Conservation (phyloP, 495 filamentous ascomycete genomes). For the Oleoguttula mirabilis region DNA sequence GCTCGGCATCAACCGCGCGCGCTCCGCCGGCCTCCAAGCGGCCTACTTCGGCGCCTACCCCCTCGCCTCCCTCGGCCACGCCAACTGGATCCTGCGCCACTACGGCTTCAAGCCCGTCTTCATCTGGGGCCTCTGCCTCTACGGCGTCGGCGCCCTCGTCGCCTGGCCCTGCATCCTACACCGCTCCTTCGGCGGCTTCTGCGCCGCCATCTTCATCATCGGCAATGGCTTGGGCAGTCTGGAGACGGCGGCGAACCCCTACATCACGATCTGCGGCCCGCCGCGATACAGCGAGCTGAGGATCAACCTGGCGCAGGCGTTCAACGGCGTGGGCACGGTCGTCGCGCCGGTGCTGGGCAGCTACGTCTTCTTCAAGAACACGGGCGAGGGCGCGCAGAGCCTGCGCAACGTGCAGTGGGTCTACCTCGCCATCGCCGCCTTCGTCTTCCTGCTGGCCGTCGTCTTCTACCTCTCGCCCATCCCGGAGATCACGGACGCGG, state of each 20-base stretch:
- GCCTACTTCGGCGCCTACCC: constrained; percentile 55
- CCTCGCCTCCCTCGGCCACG: constrained; percentile 48
- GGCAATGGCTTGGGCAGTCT: constrained; percentile 57
- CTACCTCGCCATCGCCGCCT: constrained; percentile 59
- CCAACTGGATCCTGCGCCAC: constrained; percentile 33
- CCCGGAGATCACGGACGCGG: constrained; percentile 63
- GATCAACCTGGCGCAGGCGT: constrained; percentile 51
- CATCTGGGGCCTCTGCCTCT: constrained; percentile 40
- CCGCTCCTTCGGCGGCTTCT: constrained; percentile 56
- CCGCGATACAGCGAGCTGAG: constrained; percentile 52
- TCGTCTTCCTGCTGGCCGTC: constrained; percentile 51
- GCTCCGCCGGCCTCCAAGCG: constrained; percentile 47
- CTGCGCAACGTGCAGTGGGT: constrained; percentile 59
- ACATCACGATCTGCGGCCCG: constrained; percentile 51
- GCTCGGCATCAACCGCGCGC: constrained; percentile 24
- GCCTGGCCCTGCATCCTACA: constrained; percentile 49
- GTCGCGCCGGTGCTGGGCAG: constrained; percentile 56
- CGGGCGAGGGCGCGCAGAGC: constrained; percentile 37
- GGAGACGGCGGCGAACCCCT: constrained; percentile 64
- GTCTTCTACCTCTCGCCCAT: constrained; percentile 55
- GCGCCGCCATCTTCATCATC: constrained; percentile 56
- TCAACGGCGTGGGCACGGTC: constrained; percentile 36
- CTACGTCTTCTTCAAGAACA: constrained; percentile 53
- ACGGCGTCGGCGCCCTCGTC: constrained; percentile 50
- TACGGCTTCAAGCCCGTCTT: constrained; percentile 20